Evolutionary conservation across 805 yeast genomes (phyloP).

Genomic region (Cyberlindnera amylophila): DNA sequence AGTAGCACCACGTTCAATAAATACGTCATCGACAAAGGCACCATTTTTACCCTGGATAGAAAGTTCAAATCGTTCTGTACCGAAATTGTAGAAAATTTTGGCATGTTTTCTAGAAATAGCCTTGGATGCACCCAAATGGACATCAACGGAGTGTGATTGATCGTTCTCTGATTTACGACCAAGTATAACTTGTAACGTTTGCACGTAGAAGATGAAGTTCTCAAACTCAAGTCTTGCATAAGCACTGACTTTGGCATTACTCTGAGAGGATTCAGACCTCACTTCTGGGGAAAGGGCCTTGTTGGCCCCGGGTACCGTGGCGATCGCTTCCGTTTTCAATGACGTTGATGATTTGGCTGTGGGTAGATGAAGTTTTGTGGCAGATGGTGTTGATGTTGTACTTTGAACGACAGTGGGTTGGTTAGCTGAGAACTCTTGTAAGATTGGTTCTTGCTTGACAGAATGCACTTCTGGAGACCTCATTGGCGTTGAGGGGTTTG

Average conservation of each 20-base stretch:
- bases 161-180: slow-evolving; percentile 86
- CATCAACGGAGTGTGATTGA: slow-evolving; percentile 73
- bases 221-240: slow-evolving; percentile 84
- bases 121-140: slow-evolving; percentile 86
- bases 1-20: slow-evolving; percentile 87
- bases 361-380: slow-evolving; percentile 1
- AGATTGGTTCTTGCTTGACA: slow-evolving; percentile 4
- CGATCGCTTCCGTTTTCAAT: slow-evolving; percentile 12
- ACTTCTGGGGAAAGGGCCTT: slow-evolving; percentile 3
- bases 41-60: slow-evolving; percentile 94
- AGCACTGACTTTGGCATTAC: slow-evolving; percentile 38
- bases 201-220: slow-evolving; percentile 90
- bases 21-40: slow-evolving; percentile 89
- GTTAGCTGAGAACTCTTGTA: background rate
- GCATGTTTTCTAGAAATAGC: slow-evolving; percentile 95
- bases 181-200: slow-evolving; percentile 86
- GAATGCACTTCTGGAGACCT: slow-evolving; percentile 2
- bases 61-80: slow-evolving; percentile 89
- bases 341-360: background rate
- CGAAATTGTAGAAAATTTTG: slow-evolving; percentile 92
- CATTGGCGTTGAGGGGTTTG: slow-evolving; percentile 7
- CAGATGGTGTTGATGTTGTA: background rate
- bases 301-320: slow-evolving; percentile 15
- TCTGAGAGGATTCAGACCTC: slow-evolving; percentile 6
- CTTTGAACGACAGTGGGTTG: background rate